Percentiles rank a stretch among this genome's conserved stretches.
These are phyloP conservation scores for Diaporthe velutina DNA, from an alignment of 2,329 filamentous ascomycete species.

Conservation along the genomic window DNA sequence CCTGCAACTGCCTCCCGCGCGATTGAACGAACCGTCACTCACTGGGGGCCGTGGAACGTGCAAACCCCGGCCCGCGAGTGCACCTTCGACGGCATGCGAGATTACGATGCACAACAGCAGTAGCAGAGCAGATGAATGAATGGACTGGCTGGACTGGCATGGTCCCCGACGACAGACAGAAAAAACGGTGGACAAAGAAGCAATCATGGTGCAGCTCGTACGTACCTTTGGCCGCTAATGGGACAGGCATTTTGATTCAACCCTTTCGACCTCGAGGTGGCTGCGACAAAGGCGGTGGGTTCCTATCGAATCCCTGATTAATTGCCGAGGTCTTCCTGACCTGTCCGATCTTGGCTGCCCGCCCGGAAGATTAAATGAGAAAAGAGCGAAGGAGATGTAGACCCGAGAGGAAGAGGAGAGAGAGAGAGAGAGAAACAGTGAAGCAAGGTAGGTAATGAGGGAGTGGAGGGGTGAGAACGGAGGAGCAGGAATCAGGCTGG, in stretches of 20 bases:
- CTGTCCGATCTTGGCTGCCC: conserved; percentile 8
- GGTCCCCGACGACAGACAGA: background rate
- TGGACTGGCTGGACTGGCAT: background rate
- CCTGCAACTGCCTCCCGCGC: background rate
- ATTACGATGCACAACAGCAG: conserved; percentile 20
- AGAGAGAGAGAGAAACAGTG: background rate
- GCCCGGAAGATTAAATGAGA: background rate
- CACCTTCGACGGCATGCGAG: conserved; percentile 9
- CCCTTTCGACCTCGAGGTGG: background rate
- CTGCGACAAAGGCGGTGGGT: background rate
- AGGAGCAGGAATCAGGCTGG: conserved; percentile 11
- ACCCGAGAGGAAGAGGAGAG: background rate
- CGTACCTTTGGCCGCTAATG: conserved; percentile 55
- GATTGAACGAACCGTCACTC: conserved; percentile 9
- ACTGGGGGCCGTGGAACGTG: background rate
- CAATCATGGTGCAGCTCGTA: conserved; percentile 26
- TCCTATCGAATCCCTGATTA: background rate
- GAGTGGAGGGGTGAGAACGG: background rate
- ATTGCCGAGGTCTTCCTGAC: conserved; percentile 8
- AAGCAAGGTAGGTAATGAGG: background rate
- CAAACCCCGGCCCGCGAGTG: background rate
- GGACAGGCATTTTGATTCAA: conserved; percentile 50
- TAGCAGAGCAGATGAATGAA: background rate
- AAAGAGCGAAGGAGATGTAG: background rate
- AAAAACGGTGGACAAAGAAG: conserved; percentile 8